Evolutionary conservation across 1,139 yeast species (phyloP).

Genomic region (Saccharomyces hybrid): DNA sequence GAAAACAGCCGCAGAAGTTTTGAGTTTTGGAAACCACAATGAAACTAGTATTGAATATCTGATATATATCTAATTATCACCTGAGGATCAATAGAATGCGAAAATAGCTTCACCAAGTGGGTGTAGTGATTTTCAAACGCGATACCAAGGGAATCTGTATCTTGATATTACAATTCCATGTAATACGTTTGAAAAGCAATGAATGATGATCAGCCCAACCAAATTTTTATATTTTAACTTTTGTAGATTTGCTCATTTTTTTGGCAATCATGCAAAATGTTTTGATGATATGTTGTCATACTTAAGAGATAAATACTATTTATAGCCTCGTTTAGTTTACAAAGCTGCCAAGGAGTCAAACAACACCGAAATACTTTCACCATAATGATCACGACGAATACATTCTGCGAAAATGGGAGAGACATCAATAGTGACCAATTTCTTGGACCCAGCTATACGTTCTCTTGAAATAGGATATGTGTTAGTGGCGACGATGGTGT

Average conservation of each 20-base stretch:
- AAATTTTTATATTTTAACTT: neutral
- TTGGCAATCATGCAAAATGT: neutral
- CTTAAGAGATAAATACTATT: neutral
- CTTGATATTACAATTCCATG: too few relatives aligned
- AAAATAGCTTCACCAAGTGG: too few relatives aligned
- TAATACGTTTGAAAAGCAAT: neutral
- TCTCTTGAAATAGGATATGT: conserved; percentile 83
- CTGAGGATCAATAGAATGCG: too few relatives aligned
- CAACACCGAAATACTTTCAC: conserved; percentile 87
- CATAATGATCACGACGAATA: conserved; percentile 96
- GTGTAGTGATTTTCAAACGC: too few relatives aligned
- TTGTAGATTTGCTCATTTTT: neutral
- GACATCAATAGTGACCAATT: conserved; percentile 83
- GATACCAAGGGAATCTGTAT: neutral
- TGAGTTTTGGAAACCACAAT: too few relatives aligned
- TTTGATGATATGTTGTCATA: neutral
- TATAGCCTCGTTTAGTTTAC: conserved; percentile 13
- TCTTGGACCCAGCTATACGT: conserved; percentile 47
- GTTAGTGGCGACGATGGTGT: conserved; percentile 84
- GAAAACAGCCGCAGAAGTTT: too few relatives aligned
- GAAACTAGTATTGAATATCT: too few relatives aligned
- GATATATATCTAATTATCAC: too few relatives aligned
- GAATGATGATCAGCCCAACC: neutral
- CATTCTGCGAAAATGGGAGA: conserved; percentile 96
- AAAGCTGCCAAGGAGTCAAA: conserved; percentile 78